These are phyloP conservation scores for Myxozyma neotropica DNA, from an alignment of 805 yeast species.

Conservation along the genomic window DNA sequence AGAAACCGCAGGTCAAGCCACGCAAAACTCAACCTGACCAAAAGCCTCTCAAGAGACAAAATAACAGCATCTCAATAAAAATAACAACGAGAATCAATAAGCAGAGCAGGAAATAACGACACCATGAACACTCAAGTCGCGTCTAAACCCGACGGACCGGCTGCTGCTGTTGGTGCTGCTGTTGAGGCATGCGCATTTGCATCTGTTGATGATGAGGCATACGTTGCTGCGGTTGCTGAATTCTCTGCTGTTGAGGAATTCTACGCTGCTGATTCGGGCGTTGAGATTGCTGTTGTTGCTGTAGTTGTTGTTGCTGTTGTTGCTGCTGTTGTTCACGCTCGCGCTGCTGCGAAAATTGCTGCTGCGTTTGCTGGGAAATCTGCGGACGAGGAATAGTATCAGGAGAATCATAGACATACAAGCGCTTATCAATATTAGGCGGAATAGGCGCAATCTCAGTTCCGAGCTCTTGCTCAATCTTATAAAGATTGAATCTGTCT, in stretches of 20 bases:
- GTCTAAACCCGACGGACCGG: constrained; percentile 24
- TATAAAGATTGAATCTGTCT: constrained; percentile 89
- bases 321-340: constrained; percentile 21
- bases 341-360: constrained; percentile 19
- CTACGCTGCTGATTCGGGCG: constrained; percentile 14
- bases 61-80: background rate
- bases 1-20: background rate
- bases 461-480: constrained; percentile 95
- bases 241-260: constrained; percentile 35
- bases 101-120: background rate
- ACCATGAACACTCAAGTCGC: background rate
- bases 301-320: constrained; percentile 35
- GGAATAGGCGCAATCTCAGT: constrained; percentile 98
- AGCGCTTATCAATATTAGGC: constrained; percentile 80
- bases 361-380: constrained; percentile 24
- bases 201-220: constrained; percentile 36
- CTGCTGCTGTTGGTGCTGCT: constrained; percentile 38
- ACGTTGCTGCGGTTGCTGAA: constrained; percentile 38
- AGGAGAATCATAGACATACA: constrained; percentile 60
- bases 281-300: constrained; percentile 15
- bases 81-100: background rate
- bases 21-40: background rate
- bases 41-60: background rate
- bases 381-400: constrained; percentile 36
- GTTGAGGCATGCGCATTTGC: constrained; percentile 7